Conservation (phyloP, 2,329 filamentous ascomycete genomes). For the Acarospora socialis region DNA sequence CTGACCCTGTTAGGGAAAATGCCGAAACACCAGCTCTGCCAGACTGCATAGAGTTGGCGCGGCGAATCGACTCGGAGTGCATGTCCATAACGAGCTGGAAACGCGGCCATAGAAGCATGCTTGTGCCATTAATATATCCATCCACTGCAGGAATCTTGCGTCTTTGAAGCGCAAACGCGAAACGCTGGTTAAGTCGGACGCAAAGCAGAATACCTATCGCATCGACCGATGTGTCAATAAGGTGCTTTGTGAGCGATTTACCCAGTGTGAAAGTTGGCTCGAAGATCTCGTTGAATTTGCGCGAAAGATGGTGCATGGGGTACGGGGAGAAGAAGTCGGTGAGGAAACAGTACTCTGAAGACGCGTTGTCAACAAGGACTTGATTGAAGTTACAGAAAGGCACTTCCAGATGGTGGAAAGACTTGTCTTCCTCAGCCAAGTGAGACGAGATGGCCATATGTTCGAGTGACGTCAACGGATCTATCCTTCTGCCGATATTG, state of each 20-base stretch:
- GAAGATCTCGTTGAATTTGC: conserved; percentile 77
- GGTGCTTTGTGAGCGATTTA: conserved; percentile 56
- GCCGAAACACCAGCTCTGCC: conserved; percentile 38
- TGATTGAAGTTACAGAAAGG: conserved; percentile 93
- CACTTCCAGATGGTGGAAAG: conserved; percentile 73
- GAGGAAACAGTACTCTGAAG: conserved; percentile 87
- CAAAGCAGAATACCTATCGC: conserved; percentile 79
- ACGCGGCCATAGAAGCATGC: conserved; percentile 92
- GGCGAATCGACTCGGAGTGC: conserved; percentile 70
- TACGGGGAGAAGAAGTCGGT: conserved; percentile 66
- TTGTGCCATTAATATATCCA: conserved; percentile 82
- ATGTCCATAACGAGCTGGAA: conserved; percentile 89
- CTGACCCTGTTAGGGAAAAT: conserved; percentile 30
- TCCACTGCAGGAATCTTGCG: conserved; percentile 82
- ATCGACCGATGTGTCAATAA: conserved; percentile 67
- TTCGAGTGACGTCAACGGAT: conserved; percentile 60
- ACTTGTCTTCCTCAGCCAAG: conserved; percentile 77
- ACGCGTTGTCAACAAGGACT: conserved; percentile 83
- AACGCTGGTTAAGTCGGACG: conserved; percentile 82
- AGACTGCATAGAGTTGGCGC: conserved; percentile 26
- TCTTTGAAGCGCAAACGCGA: conserved; percentile 85
- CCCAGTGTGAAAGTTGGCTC: conserved; percentile 80
- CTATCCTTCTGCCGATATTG: conserved; percentile 71
- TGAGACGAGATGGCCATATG: conserved; percentile 72
- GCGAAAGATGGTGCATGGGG: conserved; percentile 63